A percentile compares a stretch with the other conserved stretches of the same genome.
Conservation (phyloP, 129 eudicot genomes). For the Escallonia herrerae region DNA sequence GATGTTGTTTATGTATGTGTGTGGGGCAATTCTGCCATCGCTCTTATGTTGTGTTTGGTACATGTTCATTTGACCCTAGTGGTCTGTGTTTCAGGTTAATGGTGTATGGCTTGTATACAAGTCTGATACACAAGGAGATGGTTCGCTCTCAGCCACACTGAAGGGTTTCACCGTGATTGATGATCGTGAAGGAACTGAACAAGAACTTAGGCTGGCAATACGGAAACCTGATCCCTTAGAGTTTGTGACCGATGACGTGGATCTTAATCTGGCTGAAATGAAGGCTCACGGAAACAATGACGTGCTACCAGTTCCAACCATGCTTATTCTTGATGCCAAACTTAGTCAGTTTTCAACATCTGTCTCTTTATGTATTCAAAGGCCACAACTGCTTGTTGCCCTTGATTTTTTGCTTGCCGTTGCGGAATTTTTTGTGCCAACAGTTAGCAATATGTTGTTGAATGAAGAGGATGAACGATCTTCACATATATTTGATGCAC, state of each 20-base stretch:
- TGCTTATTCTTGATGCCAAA: slow-evolving; percentile 84
- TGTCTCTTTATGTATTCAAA: slow-evolving; percentile 62
- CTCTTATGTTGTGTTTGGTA: background rate
- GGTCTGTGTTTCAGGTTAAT: slow-evolving; percentile 52
- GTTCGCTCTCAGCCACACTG: slow-evolving; percentile 73
- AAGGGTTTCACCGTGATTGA: slow-evolving; percentile 79
- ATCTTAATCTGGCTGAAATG: slow-evolving; percentile 18
- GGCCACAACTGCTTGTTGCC: slow-evolving; percentile 97
- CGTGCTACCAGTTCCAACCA: slow-evolving; percentile 49
- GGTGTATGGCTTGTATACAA: slow-evolving; percentile 91
- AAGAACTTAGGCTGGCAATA: slow-evolving; percentile 83
- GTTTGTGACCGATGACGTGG: slow-evolving; percentile 23
- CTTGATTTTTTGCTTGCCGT: slow-evolving; percentile 91
- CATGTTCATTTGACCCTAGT: background rate
- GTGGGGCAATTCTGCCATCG: background rate
- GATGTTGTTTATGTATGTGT: no score
- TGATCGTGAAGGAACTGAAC: slow-evolving; percentile 89
- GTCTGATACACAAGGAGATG: slow-evolving; percentile 67
- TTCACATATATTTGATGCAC: slow-evolving; percentile 51
- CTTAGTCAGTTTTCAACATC: slow-evolving; percentile 49
- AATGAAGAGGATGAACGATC: slow-evolving; percentile 59
- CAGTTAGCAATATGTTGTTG: slow-evolving; percentile 62
- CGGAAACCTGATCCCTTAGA: slow-evolving; percentile 57
- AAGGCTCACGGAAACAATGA: slow-evolving; percentile 22
- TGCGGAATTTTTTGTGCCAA: slow-evolving; percentile 92